Base-by-base conservation (phyloP, 2,329 filamentous ascomycete species). In the Stagonosporopsis chrysanthemi region DNA sequence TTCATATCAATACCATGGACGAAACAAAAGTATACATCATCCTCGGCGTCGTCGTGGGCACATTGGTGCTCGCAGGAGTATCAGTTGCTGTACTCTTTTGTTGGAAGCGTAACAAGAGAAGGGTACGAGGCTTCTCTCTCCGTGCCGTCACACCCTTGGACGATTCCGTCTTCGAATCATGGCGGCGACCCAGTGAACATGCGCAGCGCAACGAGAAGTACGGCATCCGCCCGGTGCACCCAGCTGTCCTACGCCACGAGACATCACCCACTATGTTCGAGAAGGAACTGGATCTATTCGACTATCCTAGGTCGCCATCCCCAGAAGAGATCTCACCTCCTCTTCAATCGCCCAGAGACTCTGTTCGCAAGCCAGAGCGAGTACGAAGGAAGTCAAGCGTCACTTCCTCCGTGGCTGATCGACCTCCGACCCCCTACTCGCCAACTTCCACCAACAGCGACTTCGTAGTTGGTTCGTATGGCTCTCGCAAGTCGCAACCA, bases 91-190 rank as follows among this genome's bases (percentile, higher is more conserved):
- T 68, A 24, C 67, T 76, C 39, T 74, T 72, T 42, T 70, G 68
- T 55, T 69, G 69, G 65, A 71, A 70, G 58, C 70, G 75, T 35
- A 70, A 68, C 26, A 70, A 72, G 64, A 73, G 63, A 64, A 66
- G 63, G 63, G 63, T 72, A 38, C 68, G 72, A 58, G 67, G 70
- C 23, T 76, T 77, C 62, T 70, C 73, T 15, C 61, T 74, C 45
- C 72, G 75, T 59, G 70, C 75, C 22, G 73, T 75, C 29, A 77
- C 75, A 35, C 75, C 75, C 49, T 61, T 77, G 41, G 74, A 76
- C 62, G 75, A 77, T 41, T 75, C 75, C 53, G 75, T 75, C 61
- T 77, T 77, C 49, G 75, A 77, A 64, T 77, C 75, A 43, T 77
- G 75, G 75, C 67, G 75, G 45, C 61, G 74, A 36, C 75, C 75